Evolutionary conservation across 768 basidiomycete species (phyloP).

Genomic region (Pleurotus tuber-regium): DNA sequence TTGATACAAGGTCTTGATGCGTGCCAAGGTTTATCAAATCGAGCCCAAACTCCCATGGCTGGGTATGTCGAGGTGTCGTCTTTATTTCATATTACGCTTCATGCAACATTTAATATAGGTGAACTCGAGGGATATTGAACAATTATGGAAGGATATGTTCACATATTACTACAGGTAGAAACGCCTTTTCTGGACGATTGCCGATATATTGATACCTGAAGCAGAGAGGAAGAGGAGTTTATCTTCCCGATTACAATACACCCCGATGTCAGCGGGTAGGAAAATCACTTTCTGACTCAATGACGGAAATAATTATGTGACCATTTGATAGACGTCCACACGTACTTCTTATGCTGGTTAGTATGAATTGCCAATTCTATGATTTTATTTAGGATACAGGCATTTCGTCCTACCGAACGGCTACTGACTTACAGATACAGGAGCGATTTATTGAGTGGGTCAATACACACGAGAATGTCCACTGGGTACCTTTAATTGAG

Average conservation of each 20-base stretch:
- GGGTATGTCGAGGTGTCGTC: conserved; percentile 50
- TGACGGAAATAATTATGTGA: conserved; percentile 3
- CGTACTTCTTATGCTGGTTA: conserved; percentile 69
- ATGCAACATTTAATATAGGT: conserved; percentile 35
- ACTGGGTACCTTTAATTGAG: conserved; percentile 70
- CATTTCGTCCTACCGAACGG: too few relatives aligned
- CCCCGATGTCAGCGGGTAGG: conserved; percentile 71
- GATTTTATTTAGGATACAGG: too few relatives aligned
- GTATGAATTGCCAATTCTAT: conserved; percentile 6
- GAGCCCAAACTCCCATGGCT: conserved; percentile 68
- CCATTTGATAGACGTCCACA: conserved; percentile 52
- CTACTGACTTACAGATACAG: conserved; percentile 24
- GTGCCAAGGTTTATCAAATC: conserved; percentile 63
- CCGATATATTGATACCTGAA: conserved; percentile 7
- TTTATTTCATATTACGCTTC: background rate
- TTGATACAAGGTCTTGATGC: conserved; percentile 7
- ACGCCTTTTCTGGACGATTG: background rate
- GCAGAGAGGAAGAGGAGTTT: conserved; percentile 59
- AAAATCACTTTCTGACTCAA: conserved; percentile 8
- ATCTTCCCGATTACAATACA: conserved; percentile 80
- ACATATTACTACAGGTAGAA: conserved; percentile 59
- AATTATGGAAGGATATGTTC: conserved; percentile 77
- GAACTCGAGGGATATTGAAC: conserved; percentile 62
- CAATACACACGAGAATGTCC: conserved; percentile 63
- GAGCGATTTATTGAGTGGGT: conserved; percentile 77